Conservation (phyloP, 2,329 filamentous ascomycete species). For the Dothiorella sarmentorum region DNA sequence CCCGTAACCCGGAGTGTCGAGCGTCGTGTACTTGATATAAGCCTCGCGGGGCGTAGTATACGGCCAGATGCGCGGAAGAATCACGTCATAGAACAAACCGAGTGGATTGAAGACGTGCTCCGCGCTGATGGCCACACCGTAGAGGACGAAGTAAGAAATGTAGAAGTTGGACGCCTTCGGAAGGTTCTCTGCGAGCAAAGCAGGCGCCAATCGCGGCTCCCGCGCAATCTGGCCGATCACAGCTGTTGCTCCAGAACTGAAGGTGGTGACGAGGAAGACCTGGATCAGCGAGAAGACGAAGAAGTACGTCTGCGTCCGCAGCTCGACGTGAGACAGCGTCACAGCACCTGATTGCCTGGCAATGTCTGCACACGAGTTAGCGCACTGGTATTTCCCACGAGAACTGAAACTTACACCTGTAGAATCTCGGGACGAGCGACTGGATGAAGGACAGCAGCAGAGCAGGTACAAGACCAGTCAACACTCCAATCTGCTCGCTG, state of each 20-base stretch:
- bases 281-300: slow-evolving; percentile 43
- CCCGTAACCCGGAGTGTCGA: slow-evolving; percentile 44
- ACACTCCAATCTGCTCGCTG: slow-evolving; percentile 39
- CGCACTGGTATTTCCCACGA: neutral
- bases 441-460: slow-evolving; percentile 44
- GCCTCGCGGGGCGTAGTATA: slow-evolving; percentile 43
- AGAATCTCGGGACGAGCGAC: slow-evolving; percentile 44
- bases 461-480: slow-evolving; percentile 46
- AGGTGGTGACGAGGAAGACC: slow-evolving; percentile 41
- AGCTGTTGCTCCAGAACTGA: slow-evolving; percentile 35
- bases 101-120: slow-evolving; percentile 78
- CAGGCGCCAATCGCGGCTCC: slow-evolving; percentile 31
- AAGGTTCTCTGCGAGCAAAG: slow-evolving; percentile 32
- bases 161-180: slow-evolving; percentile 42
- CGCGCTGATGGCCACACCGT: slow-evolving; percentile 63
- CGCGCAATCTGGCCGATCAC: slow-evolving; percentile 47
- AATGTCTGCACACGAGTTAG: slow-evolving; percentile 29
- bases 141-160: slow-evolving; percentile 40
- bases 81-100: slow-evolving; percentile 82
- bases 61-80: slow-evolving; percentile 50
- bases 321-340: slow-evolving; percentile 44
- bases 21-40: slow-evolving; percentile 42
- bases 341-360: slow-evolving; percentile 37
- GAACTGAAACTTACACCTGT: slow-evolving; percentile 28
- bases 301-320: slow-evolving; percentile 38